Evolutionary conservation across 148 eudicot genomes (phyloP), one percentile per base, ranked within the genome.

Genomic region (Selenicereus undatus): DNA sequence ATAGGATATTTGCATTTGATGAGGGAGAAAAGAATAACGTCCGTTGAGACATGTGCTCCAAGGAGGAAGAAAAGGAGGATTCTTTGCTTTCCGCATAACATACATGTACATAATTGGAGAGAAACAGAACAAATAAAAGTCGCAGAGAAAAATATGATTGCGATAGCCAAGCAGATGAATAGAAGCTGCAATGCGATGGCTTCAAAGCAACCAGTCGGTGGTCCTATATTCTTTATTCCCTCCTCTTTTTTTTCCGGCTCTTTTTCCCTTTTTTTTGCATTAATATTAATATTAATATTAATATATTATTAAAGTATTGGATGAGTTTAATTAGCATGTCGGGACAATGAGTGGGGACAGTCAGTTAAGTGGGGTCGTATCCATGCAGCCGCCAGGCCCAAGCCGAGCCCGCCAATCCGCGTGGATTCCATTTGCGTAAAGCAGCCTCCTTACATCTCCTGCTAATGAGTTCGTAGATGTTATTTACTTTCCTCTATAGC

Each of bases 371-470:
- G 68, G 68, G 27, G 27, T 24, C 26, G 9, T 5, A 17, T 64
- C 68, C 68, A 64, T 64, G 68, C 68, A n/a, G 68, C 68, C 68
- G 68, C 68, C 68, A 64, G 71, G 7, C 43, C 43, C 71, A 3
- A 5, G 17, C 35, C 71, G 35, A 10, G 43, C 43, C 43, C 43
- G 43, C 43, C 43, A 39, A 39, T 5, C 43, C 43, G 43, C 43
- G 7, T 39, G 8, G 8, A 39, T 39, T 39, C 43, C 43, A 39
- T 39, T 39, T 39, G 43, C 43, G 43, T 39, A 4, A 39, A 4
- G 43, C 43, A 39, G 43, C 43, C 43, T 39, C 43, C 43, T 39
- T 7, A 5, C 43, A 2, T 39, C 3, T 39, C 43, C 3, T 39
- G 43, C 8, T 39, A 39, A 39, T 39, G 1, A 39, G 7, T 39